Base-by-base conservation (phyloP, 139 green algal species). In the Raphidocelis subcapitata region DNA sequence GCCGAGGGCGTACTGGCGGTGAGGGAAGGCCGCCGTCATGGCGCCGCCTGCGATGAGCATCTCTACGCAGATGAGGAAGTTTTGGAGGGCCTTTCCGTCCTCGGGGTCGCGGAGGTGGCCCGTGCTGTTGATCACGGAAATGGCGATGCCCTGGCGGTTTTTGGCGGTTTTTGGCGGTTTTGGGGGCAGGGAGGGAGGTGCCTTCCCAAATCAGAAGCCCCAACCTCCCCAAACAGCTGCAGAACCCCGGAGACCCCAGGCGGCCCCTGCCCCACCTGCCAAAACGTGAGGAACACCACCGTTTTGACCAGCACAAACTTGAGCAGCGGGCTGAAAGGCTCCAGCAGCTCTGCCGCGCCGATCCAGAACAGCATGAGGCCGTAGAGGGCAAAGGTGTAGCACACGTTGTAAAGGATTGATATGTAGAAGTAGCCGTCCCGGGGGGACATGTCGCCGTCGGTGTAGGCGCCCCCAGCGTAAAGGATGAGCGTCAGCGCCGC, bases 261-360 rank as follows among this genome's bases (percentile, higher is more conserved):
- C 8, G 41, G 41, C 41, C 41, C 8, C 41, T 49, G 14, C 26
- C 87, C 12, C 37, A 92, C 88, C 88, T 98, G 95, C 95, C 95
- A 99, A 78, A 97, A 99, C 2, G 92, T 97, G 24, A 98, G 73
- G 85, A 99, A 99, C 46, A 99, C 91, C 35, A 99, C 94, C 2
- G 86, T 74, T 81, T 99, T 99, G 74, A 99, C 89, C 33, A 98
- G 52, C 33, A 94, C 65, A 68, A 99, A 97, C 84, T 99, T 99
- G 35, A 97, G 66, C 3, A 99, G 73, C 2, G 95, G 95, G 46
- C 94, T 96, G 86, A 92, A 97, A 8, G 94, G 91, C 71, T 79
- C 75, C 69, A 99, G 88, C 33, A 99, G 83, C 64, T 98, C 94
- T 67, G 94, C 82, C 8, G 91, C 90, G 32, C 94, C 95, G 63